Percentiles rank a stretch among this genome's conserved stretches.
phyloP scores from a whole-genome alignment of 306 rosid genomes.

The Medicago lupulina region DNA sequence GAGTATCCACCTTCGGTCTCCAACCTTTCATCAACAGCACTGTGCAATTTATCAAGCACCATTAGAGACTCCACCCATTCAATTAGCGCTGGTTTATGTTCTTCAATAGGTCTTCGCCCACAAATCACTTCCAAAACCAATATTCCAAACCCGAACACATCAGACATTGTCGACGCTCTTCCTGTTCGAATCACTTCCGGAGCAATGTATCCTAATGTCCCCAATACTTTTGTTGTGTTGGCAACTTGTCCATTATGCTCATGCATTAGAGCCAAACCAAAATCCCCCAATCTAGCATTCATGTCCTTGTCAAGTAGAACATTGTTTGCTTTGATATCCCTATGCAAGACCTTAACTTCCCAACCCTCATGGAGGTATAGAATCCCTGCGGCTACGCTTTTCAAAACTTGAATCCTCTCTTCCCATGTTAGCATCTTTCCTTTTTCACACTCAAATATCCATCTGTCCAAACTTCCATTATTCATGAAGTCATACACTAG shows the following conservation, averaged over 20 bases:
- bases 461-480: slow-evolving; percentile 69
- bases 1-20: slow-evolving; percentile 43
- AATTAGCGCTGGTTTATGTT: slow-evolving; percentile 52
- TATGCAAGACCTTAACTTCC: slow-evolving; percentile 74
- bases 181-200: slow-evolving; percentile 66
- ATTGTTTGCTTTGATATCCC: slow-evolving; percentile 72
- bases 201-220: slow-evolving; percentile 69
- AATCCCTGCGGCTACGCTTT: slow-evolving; percentile 64
- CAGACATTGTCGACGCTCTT: slow-evolving; percentile 49
- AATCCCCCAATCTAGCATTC: slow-evolving; percentile 70
- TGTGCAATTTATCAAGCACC: slow-evolving; percentile 44
- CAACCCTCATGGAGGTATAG: slow-evolving; percentile 74
- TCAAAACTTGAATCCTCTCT: slow-evolving; percentile 57
- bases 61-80: slow-evolving; percentile 57
- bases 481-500: slow-evolving; percentile 73
- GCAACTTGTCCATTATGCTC: slow-evolving; percentile 51
- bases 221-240: slow-evolving; percentile 59
- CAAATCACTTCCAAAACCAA: slow-evolving; percentile 60
- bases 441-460: slow-evolving; percentile 61
- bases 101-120: slow-evolving; percentile 66
- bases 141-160: slow-evolving; percentile 71
- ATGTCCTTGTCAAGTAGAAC: slow-evolving; percentile 70
- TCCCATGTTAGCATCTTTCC: slow-evolving; percentile 54
- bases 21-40: slow-evolving; percentile 59
- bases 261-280: slow-evolving; percentile 68